Evolutionary conservation across 768 basidiomycete genomes (phyloP).

Genomic region (Suillus spraguei): DNA sequence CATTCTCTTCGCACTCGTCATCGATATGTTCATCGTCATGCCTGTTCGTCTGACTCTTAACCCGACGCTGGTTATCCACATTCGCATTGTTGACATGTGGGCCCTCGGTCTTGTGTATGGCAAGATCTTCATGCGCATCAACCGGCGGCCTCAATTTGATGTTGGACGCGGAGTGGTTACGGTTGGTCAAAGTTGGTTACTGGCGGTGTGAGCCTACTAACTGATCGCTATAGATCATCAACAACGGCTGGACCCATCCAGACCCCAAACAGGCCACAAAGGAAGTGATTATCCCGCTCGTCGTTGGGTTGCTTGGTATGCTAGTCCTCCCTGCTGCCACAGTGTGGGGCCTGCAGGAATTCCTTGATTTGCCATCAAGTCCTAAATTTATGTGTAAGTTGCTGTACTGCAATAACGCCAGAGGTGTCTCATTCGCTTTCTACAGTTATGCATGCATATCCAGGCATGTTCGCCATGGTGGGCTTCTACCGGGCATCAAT

Average conservation of each 20-base stretch:
- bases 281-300: slow-evolving; percentile 68
- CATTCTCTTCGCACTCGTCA: slow-evolving; percentile 67
- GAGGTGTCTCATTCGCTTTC: slow-evolving; percentile 17
- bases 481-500: slow-evolving; percentile 51
- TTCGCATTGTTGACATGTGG: slow-evolving; percentile 84
- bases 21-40: slow-evolving; percentile 80
- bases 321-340: slow-evolving; percentile 61
- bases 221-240: slow-evolving; percentile 51
- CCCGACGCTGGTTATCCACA: slow-evolving; percentile 58
- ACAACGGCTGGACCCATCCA: slow-evolving; percentile 73
- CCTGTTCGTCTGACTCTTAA: slow-evolving; percentile 68
- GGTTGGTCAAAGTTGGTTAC: slow-evolving; percentile 41
- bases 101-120: slow-evolving; percentile 76
- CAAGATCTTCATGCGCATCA: slow-evolving; percentile 67
- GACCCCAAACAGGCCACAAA: slow-evolving; percentile 69
- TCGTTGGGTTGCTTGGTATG: slow-evolving; percentile 58
- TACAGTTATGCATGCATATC: slow-evolving; percentile 72
- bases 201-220: slow-evolving; percentile 15
- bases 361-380: slow-evolving; percentile 40
- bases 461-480: slow-evolving; percentile 65
- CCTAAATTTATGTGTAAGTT: slow-evolving; percentile 67
- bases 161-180: slow-evolving; percentile 43
- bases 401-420: not conserved
- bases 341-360: slow-evolving; percentile 43
- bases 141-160: slow-evolving; percentile 45